Base-by-base conservation (phyloP, 768 basidiomycete species). In the Xerocomellus amylosporus region DNA sequence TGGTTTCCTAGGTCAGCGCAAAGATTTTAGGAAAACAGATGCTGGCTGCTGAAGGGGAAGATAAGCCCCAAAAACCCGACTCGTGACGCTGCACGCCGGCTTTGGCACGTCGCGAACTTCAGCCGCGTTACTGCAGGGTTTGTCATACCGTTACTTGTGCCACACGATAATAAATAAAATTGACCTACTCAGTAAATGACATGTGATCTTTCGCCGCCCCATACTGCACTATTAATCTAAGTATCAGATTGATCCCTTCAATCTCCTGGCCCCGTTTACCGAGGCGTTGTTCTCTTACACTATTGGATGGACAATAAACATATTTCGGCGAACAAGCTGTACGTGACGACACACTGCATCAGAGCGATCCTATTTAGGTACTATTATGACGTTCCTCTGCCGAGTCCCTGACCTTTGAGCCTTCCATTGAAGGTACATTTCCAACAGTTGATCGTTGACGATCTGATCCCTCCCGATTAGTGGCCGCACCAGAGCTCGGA, bases 21-120 rank as follows among this genome's bases (percentile, higher is more conserved):
- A 92, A 89, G 71, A 86, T 91, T 55, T 68, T 90, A 42, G 85
- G 85, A 10, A 77, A 84, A 69, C 77, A 75, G 59, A 68, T 86
- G 71, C 73, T 77, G 59, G 71, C 71, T 36, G 55, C 56, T 42
- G 64, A 70, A 50, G 53, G 44, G 3, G 52, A 74, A 61, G 72
- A 77, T 54, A 58, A 42, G 42, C 53, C 62, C 48, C 60, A 63
- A 64, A 61, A 66, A 58, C 53, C 71, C 40, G 70, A 62, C 49
- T 55, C 71, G 13, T 71, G 56, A 71, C 55, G 51, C 40, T 38
- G 8, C 26, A 37, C 43, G 30, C 41, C n/a, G 55, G 14, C 36
- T 36, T 47, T 45, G 31, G 50, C 53, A 48, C 22, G 43, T 51
- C 43, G 53, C 43, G 26, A 46, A 34, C 46, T 33, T 39, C 40